These are phyloP conservation scores for Chaetomiaceae sp. DNA, from an alignment of 2,329 filamentous ascomycete genomes.

Conservation along the genomic window DNA sequence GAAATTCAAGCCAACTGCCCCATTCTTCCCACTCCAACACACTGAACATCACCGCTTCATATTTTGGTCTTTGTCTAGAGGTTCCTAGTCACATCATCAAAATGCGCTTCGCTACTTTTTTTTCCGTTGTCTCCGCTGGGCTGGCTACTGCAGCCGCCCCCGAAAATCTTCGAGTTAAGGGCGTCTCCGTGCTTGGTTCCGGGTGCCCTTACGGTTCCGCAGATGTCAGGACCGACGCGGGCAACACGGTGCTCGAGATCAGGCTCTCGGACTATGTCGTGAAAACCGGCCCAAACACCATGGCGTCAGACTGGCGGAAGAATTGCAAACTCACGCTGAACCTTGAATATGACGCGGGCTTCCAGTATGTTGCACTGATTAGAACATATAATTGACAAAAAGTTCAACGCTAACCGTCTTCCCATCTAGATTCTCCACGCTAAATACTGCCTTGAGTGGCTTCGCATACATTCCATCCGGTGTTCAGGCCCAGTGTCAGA, in stretches of 20 bases:
- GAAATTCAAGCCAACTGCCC: neutral
- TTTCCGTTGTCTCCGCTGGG: neutral
- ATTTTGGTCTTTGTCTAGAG: neutral
- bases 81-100: neutral
- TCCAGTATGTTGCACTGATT: slow-evolving; percentile 10
- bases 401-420: neutral
- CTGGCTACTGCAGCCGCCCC: neutral
- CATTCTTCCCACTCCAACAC: neutral
- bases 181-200: slow-evolving; percentile 7
- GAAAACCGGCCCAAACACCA: slow-evolving; percentile 10
- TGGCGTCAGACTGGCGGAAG: slow-evolving; percentile 18
- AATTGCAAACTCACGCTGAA: slow-evolving; percentile 23
- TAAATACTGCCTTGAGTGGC: slow-evolving; percentile 11
- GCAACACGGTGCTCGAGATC: slow-evolving; percentile 16
- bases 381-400: too few species aligned
- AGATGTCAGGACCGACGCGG: slow-evolving; percentile 7
- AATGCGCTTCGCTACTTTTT: neutral
- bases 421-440: slow-evolving; percentile 9
- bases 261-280: slow-evolving; percentile 17
- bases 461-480: slow-evolving; percentile 19
- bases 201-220: slow-evolving; percentile 10
- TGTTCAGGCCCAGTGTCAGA: slow-evolving; percentile 12
- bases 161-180: slow-evolving; percentile 3
- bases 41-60: neutral
- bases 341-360: slow-evolving; percentile 20